These are phyloP conservation scores for Auriscalpium microsporum DNA, from an alignment of 768 basidiomycete genomes.

Conservation along the genomic window DNA sequence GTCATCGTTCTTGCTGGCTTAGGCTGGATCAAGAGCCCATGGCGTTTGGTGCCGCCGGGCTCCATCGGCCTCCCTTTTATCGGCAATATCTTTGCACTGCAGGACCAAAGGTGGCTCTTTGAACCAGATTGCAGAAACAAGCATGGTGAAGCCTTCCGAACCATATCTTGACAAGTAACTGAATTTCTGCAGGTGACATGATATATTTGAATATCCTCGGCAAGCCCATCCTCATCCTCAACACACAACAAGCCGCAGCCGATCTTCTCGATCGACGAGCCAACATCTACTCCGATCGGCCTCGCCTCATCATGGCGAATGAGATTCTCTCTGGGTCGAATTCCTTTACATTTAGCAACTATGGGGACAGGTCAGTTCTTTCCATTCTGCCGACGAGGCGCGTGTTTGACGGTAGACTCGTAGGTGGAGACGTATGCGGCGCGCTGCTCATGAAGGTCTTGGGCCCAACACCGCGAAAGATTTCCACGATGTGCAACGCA, in stretches of 20 bases:
- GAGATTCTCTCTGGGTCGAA: neutral
- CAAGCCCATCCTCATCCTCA: constrained; percentile 25
- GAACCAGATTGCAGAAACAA: neutral
- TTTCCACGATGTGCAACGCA: constrained; percentile 22
- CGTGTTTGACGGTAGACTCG: neutral
- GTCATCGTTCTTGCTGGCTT: neutral
- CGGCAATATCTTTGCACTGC: neutral
- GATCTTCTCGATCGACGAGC: constrained; percentile 30
- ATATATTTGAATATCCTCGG: constrained; percentile 26
- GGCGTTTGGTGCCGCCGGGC: neutral
- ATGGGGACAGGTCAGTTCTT: neutral
- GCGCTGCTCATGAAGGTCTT: neutral
- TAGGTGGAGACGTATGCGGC: neutral
- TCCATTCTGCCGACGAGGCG: neutral
- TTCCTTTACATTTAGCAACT: neutral
- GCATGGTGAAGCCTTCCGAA: neutral
- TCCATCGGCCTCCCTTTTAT: neutral
- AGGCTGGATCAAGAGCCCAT: neutral
- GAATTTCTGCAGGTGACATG: constrained; percentile 20
- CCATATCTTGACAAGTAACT: neutral
- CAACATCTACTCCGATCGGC: constrained; percentile 30
- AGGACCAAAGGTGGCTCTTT: neutral
- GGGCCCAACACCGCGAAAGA: neutral
- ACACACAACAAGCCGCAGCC: constrained; percentile 23
- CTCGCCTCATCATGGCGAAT: constrained; percentile 19